Percentiles rank a stretch among this genome's conserved stretches.
phyloP scores from a whole-genome alignment of 768 basidiomycete genomes.

The Antrodiella citrinella region DNA sequence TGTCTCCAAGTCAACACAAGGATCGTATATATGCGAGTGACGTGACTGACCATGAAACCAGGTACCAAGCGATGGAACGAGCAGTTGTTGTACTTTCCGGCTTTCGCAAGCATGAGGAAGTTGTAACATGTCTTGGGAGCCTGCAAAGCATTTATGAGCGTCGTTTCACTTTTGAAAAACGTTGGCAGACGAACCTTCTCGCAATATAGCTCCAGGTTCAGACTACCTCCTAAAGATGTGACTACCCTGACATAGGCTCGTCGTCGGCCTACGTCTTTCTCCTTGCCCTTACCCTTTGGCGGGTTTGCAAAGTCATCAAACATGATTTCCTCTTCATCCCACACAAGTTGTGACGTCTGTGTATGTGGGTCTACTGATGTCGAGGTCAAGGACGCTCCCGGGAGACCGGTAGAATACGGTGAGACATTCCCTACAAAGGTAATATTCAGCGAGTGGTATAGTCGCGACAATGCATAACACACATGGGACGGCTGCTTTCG shows the following conservation, averaged over 20 bases:
- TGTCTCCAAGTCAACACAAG: conserved; percentile 26
- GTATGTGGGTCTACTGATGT: conserved; percentile 80
- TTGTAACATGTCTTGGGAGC: conserved; percentile 99
- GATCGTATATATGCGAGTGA: neutral
- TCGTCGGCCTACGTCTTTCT: conserved; percentile 85
- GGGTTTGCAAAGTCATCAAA: conserved; percentile 86
- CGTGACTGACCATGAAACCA: conserved; percentile 74
- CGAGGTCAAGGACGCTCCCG: conserved; percentile 90
- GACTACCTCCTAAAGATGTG: conserved; percentile 84
- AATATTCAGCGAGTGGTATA: conserved; percentile 1
- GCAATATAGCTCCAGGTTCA: conserved; percentile 80
- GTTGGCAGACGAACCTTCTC: conserved; percentile 57
- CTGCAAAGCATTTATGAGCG: conserved; percentile 27
- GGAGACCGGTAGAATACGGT: conserved; percentile 83
- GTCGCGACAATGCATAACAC: conserved; percentile 16
- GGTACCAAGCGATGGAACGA: conserved; percentile 91
- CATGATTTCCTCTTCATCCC: conserved; percentile 99
- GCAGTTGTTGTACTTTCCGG: conserved; percentile 85
- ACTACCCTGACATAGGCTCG: conserved; percentile 95
- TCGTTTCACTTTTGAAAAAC: neutral
- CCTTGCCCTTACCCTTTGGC: conserved; percentile 81
- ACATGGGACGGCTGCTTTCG: conserved; percentile 64
- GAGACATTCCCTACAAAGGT: conserved; percentile 68
- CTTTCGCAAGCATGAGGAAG: conserved; percentile 86
- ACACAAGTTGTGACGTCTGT: conserved; percentile 71